phyloP scores from a whole-genome alignment of 2,329 filamentous ascomycete genomes.

The Nakataea oryzae region DNA sequence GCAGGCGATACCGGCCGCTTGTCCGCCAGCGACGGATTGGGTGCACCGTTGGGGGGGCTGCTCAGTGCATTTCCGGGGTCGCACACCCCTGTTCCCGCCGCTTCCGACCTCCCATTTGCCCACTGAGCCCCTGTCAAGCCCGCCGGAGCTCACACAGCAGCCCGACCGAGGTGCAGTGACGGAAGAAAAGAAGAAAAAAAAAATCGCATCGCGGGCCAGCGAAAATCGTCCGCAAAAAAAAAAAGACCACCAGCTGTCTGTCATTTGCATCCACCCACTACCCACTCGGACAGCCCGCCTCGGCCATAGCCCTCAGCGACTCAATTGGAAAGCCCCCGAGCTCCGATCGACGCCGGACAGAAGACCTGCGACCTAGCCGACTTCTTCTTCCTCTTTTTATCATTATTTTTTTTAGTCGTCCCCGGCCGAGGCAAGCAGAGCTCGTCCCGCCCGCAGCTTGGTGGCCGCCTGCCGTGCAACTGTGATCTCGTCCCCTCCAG shows the following conservation, averaged over 20 bases:
- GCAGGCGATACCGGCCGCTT: neutral
- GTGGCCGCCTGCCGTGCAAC: neutral
- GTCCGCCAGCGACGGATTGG: neutral
- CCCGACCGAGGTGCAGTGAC: neutral
- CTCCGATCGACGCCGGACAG: neutral
- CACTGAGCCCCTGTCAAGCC: neutral
- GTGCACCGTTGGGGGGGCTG: too few species aligned
- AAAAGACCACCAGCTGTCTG: too few species aligned
- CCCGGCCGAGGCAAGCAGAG: too few species aligned
- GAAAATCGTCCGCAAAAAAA: neutral
- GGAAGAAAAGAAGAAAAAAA: neutral
- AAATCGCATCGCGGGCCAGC: neutral
- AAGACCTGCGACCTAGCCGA: neutral
- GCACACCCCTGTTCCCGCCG: neutral
- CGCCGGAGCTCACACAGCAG: neutral
- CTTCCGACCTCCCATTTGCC: too few species aligned
- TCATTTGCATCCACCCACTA: neutral
- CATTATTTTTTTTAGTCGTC: neutral
- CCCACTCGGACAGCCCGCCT: neutral
- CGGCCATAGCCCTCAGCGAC: neutral
- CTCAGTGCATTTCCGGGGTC: neutral
- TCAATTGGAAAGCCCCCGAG: neutral
- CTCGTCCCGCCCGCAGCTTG: neutral
- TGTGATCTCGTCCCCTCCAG: neutral
- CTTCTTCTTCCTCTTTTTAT: too few species aligned